A percentile compares a stretch with the other conserved stretches of the same genome.
Conservation (phyloP, 2,329 filamentous ascomycete species). For the Immersiporthe knoxdaviesiana region DNA sequence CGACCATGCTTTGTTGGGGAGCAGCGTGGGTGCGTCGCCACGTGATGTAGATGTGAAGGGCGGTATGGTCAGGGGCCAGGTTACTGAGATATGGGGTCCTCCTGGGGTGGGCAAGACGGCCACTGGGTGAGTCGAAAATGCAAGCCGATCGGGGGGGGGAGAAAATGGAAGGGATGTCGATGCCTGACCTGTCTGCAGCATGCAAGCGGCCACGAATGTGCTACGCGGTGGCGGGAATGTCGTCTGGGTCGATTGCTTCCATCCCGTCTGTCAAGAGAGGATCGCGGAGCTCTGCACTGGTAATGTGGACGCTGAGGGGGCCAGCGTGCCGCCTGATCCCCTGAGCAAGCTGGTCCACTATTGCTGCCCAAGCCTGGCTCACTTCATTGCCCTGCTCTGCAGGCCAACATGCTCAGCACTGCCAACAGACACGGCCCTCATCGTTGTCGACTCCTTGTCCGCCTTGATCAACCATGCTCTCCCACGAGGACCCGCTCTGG, state of each 20-base stretch:
- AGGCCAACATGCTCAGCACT: slow-evolving; percentile 68
- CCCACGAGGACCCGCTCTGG: slow-evolving; percentile 58
- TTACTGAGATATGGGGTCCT: slow-evolving; percentile 87
- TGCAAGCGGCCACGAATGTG: slow-evolving; percentile 70
- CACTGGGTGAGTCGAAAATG: slow-evolving; percentile 64
- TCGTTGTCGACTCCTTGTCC: slow-evolving; percentile 80
- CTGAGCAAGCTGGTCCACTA: slow-evolving; percentile 51
- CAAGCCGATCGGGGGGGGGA: slow-evolving; percentile 29
- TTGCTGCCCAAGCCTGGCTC: slow-evolving; percentile 63
- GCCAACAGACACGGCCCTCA: slow-evolving; percentile 63
- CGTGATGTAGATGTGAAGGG: slow-evolving; percentile 38
- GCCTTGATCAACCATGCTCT: slow-evolving; percentile 77
- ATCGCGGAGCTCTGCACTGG: slow-evolving; percentile 38
- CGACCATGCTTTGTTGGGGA: slow-evolving; percentile 51
- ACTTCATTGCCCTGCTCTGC: slow-evolving; percentile 75
- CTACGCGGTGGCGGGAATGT: slow-evolving; percentile 65
- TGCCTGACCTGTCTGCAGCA: slow-evolving; percentile 48
- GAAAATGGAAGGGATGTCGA: slow-evolving; percentile 7
- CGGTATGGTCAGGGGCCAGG: slow-evolving; percentile 74
- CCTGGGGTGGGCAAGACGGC: slow-evolving; percentile 85
- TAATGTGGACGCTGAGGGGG: slow-evolving; percentile 5
- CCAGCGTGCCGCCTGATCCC: slow-evolving; percentile 29
- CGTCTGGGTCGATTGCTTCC: slow-evolving; percentile 73
- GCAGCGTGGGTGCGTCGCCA: slow-evolving; percentile 26
- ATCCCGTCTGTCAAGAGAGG: slow-evolving; percentile 45